phyloP scores from a whole-genome alignment of 2,329 filamentous ascomycete species.

The Fusarium globosum region DNA sequence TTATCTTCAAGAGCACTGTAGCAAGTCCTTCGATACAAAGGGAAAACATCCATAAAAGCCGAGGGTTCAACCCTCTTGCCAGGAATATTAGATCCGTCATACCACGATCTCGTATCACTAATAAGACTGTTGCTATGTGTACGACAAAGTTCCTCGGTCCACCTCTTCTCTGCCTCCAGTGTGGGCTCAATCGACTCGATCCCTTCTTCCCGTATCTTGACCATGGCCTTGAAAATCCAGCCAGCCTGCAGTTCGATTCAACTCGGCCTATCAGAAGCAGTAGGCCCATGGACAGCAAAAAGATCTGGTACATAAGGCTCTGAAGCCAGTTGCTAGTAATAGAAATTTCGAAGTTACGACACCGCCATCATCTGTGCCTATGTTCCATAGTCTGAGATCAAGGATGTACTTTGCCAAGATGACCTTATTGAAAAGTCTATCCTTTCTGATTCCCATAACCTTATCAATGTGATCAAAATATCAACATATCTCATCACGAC shows the following conservation, averaged over 20 bases:
- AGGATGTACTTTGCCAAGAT: too few relatives aligned
- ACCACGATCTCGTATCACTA: not conserved
- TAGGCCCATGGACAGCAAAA: not conserved
- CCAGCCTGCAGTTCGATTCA: not conserved
- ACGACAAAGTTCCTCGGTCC: not conserved
- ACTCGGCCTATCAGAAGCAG: not conserved
- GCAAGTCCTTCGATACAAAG: fast-evolving
- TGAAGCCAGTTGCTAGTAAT: too few relatives aligned
- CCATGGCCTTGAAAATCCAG: not conserved
- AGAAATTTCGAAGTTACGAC: too few relatives aligned
- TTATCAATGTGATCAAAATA: too few relatives aligned
- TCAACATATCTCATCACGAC: too few relatives aligned
- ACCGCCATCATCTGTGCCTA: too few relatives aligned
- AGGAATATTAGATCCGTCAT: not conserved
- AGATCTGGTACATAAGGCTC: not conserved
- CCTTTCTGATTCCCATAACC: too few relatives aligned
- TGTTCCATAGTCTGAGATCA: too few relatives aligned
- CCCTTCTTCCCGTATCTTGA: not conserved
- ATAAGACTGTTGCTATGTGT: too few relatives aligned
- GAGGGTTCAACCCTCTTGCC: not conserved
- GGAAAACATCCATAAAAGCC: fast-evolving
- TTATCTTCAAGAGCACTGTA: too few relatives aligned
- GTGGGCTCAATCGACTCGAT: not conserved
- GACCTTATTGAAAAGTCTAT: too few relatives aligned
- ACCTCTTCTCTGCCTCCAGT: not conserved